Conservation (phyloP, 768 basidiomycete genomes). For the Pluteus cervinus region DNA sequence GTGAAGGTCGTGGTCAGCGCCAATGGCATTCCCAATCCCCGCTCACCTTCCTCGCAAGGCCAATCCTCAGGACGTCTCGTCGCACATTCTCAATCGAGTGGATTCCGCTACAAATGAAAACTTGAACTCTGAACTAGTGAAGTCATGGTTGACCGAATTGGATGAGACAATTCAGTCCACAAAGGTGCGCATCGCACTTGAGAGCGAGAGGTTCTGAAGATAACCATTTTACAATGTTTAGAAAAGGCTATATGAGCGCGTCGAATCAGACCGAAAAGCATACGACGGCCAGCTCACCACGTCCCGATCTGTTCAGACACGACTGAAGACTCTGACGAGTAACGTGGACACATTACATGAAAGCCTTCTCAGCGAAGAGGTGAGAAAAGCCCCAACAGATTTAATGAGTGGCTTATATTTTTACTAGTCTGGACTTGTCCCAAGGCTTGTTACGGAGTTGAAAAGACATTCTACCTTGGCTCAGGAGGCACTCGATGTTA, state of each 20-base stretch:
- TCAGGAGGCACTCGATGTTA: conserved; percentile 55
- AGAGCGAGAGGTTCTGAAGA: conserved; percentile 3
- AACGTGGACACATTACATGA: conserved; percentile 49
- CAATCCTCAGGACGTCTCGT: conserved; percentile 58
- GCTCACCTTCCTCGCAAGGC: conserved; percentile 65
- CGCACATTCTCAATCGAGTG: conserved; percentile 63
- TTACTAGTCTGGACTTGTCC: conserved; percentile 61
- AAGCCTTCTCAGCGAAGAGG: conserved; percentile 54
- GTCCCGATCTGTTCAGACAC: conserved; percentile 59
- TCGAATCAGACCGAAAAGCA: conserved; percentile 53
- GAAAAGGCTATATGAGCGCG: conserved; percentile 67
- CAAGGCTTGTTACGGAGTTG: conserved; percentile 49
- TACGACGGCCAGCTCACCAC: conserved; percentile 62
- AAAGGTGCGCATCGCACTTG: conserved; percentile 44
- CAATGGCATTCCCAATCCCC: conserved; percentile 74
- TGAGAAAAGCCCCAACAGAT: too few species aligned
- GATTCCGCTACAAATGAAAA: conserved; percentile 54
- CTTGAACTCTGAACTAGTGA: conserved; percentile 53
- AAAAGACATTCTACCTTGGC: conserved; percentile 56
- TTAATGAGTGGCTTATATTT: conserved; percentile 10
- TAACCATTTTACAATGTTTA: conserved; percentile 24
- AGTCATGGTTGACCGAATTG: conserved; percentile 68
- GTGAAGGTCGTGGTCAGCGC: conserved; percentile 8
- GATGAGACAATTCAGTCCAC: conserved; percentile 65
- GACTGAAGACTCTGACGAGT: conserved; percentile 41